Evolutionary conservation across 768 basidiomycete species (phyloP).

Genomic region (Pleurotus platypus): DNA sequence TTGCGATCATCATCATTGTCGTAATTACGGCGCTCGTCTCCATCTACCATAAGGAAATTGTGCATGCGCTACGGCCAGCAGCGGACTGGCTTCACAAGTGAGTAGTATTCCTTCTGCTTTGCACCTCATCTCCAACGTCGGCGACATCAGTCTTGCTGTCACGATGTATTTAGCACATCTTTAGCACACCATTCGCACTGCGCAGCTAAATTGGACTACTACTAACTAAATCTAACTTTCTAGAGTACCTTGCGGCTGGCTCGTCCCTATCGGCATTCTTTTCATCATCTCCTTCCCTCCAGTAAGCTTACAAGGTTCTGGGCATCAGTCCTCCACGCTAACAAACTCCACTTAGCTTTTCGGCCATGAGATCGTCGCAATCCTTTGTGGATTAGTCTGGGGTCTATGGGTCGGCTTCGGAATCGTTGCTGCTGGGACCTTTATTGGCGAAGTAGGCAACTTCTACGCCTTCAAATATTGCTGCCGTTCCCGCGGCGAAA

Average conservation of each 20-base stretch:
- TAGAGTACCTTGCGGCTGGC: slow-evolving; percentile 60
- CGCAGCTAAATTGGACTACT: not conserved
- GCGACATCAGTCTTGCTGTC: not conserved
- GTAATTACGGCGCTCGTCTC: slow-evolving; percentile 50
- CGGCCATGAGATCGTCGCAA: slow-evolving; percentile 88
- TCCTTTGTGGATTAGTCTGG: slow-evolving; percentile 89
- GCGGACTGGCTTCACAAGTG: slow-evolving; percentile 64
- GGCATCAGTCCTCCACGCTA: not conserved
- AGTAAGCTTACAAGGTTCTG: slow-evolving; percentile 28
- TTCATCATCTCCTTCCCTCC: slow-evolving; percentile 89
- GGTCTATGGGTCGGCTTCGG: slow-evolving; percentile 84
- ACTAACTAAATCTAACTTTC: not conserved
- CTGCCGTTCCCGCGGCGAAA: slow-evolving; percentile 72
- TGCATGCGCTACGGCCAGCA: slow-evolving; percentile 61
- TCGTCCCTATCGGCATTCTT: slow-evolving; percentile 76
- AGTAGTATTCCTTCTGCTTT: slow-evolving; percentile 18
- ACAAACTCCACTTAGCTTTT: slow-evolving; percentile 50
- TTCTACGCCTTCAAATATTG: slow-evolving; percentile 87
- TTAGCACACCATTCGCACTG: not conserved
- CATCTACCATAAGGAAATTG: slow-evolving; percentile 69
- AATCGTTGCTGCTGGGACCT: slow-evolving; percentile 81
- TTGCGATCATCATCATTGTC: slow-evolving; percentile 42
- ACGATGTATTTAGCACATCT: not conserved
- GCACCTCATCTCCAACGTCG: slow-evolving; percentile 1
- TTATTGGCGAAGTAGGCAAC: slow-evolving; percentile 84